Base-by-base conservation (phyloP, 2,329 filamentous ascomycete species). In the Colletotrichum sp. region DNA sequence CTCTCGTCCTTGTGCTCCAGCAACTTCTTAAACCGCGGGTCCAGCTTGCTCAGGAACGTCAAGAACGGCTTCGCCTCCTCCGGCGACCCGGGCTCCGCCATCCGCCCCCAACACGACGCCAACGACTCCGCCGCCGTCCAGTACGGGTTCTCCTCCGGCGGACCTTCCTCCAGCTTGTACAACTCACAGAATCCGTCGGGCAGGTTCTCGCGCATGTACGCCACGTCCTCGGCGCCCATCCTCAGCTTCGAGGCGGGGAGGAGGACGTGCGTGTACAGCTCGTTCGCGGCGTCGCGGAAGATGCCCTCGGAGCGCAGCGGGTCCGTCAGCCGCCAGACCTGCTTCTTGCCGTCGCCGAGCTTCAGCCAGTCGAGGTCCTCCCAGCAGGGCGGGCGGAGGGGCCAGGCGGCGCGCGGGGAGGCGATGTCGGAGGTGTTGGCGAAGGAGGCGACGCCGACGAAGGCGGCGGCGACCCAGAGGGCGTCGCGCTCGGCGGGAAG, bases 331-430 rank as follows among this genome's bases (percentile, higher is more conserved):
- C 85, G 80, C 87, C 88, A 92, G 2, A 93, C 84, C 6, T 86
- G 85, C 69, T 85, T 86, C 81, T 93, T 93, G 0, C 90, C 90
- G 15, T 90, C 86, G 73, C 85, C 87, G 80, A 93, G 86, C 66
- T 85, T 88, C 3, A 93, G 80, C 92, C 92, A 94, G 78, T 90
- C 86, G 2, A 93, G 83, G 76, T 92, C 90, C 1, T 82, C 79
- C 1, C 83, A 75, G 1, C 83, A 83, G 0, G 84, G 80, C 3
- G 82, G 77, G 48, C 85, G 88, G 3, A 93, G 82, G 1, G 92
- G 92, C 92, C 92, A 94, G 3, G 88, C 85, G 71, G 89, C 81
- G 66, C 87, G 81, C 0, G 89, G 83, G 0, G 83, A 82, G 1
- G 79, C 75, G 1, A 84, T 83, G 36, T 89, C 87, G 26, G 43